Percentiles rank a stretch among this genome's conserved stretches.
phyloP scores from a whole-genome alignment of 441 rosid genomes.

The Populus hybrid region DNA sequence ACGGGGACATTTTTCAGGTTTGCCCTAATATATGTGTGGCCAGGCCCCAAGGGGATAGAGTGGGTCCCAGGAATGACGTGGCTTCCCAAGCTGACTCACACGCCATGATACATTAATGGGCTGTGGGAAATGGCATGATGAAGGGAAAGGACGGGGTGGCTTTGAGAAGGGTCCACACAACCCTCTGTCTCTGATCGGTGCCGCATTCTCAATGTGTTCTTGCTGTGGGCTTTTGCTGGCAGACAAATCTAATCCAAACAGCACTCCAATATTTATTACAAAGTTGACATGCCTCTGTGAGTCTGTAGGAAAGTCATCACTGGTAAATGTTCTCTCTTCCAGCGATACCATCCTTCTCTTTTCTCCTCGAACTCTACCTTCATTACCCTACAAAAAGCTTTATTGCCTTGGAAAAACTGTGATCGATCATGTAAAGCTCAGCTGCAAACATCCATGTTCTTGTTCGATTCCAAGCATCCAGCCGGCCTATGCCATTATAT shows the following conservation, averaged over 20 bases:
- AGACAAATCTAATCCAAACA: slow-evolving; percentile 1
- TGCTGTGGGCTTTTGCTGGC: slow-evolving; percentile 4
- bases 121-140: slow-evolving; percentile 22
- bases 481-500: no score
- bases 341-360: no score
- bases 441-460: background rate
- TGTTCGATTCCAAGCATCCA: background rate
- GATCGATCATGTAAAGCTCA: background rate
- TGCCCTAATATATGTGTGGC: background rate
- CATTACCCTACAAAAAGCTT: no score
- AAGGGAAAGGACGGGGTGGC: slow-evolving; percentile 13
- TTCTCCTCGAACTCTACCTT: no score
- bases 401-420: no score
- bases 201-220: no score
- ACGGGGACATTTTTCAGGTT: no score
- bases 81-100: slow-evolving; percentile 23
- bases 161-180: slow-evolving; percentile 16
- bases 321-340: no score
- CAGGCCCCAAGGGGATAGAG: background rate
- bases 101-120: slow-evolving; percentile 20
- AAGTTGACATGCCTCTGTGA: background rate
- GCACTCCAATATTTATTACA: background rate
- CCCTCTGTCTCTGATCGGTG: slow-evolving; percentile 4
- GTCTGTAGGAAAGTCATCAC: no score
- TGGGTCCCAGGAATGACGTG: slow-evolving; percentile 19